A percentile compares a stretch with the other conserved stretches of the same genome.
Conservation (phyloP, 345 rosid species). For the Linum lewisii region DNA sequence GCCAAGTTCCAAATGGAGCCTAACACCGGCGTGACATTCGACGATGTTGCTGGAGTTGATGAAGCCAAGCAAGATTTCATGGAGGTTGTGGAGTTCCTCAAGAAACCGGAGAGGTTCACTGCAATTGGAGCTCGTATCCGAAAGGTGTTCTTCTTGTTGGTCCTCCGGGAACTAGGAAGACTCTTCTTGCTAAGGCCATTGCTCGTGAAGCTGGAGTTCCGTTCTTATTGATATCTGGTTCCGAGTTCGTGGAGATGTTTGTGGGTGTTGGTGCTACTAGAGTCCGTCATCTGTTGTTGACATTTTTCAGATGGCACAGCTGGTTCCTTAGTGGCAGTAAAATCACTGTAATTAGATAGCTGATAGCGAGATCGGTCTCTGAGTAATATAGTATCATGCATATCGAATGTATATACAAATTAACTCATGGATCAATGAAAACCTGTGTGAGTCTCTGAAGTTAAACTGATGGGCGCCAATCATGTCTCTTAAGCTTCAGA, state of each 20-base stretch:
- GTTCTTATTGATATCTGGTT: slow-evolving; percentile 26
- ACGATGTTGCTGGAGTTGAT: slow-evolving; percentile 36
- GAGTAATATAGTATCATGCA: too few species aligned
- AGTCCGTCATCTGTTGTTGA: slow-evolving; percentile 35
- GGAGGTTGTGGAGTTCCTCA: slow-evolving; percentile 18
- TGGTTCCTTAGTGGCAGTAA: too few species aligned
- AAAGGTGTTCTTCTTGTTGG: slow-evolving; percentile 36
- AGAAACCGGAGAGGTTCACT: slow-evolving; percentile 32
- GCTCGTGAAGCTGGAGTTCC: slow-evolving; percentile 39
- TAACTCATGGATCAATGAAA: too few species aligned
- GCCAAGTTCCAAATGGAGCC: slow-evolving; percentile 99
- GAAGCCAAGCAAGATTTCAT: slow-evolving; percentile 32
- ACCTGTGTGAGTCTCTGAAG: too few species aligned
- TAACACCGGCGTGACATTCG: slow-evolving; percentile 84
- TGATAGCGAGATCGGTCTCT: too few species aligned
- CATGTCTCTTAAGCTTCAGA: too few species aligned
- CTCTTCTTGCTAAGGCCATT: slow-evolving; percentile 36
- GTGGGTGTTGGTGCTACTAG: slow-evolving; percentile 40
- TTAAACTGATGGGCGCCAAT: too few species aligned
- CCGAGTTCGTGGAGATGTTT: slow-evolving; percentile 37
- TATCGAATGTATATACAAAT: too few species aligned
- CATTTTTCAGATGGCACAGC: too few species aligned
- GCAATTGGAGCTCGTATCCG: slow-evolving; percentile 39
- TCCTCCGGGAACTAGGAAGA: slow-evolving; percentile 41
- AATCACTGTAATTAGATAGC: too few species aligned